Base-by-base conservation (phyloP, 331 rosid genomes). In the Rhamnella rubrinervis region DNA sequence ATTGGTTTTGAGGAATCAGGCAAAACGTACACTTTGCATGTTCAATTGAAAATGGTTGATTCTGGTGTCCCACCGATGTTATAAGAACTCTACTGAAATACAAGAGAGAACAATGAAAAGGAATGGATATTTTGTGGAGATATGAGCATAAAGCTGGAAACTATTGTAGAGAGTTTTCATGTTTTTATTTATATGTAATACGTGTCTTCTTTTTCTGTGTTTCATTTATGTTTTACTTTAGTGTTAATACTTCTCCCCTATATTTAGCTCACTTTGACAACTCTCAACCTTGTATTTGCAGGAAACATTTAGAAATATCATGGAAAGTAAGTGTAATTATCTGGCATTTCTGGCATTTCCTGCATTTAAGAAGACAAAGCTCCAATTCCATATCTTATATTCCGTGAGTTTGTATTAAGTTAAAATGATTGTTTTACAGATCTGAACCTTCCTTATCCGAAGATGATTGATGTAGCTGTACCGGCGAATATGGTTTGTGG, bases 401-500 rank as follows among this genome's bases (percentile, higher is more conserved):
- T n/a, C 3, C 50, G 70, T 44, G 12, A 49, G 46, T 28, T 56
- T 46, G 37, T 57, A 17, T 38, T 28, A 61, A 59, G 53, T 50
- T 18, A 28, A 26, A 20, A 14, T 5, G 9, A 39, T 49, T 71
- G 1, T 70, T 41, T 38, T 20, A 65, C 93, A 91, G 99, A 89
- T 87, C 92, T 95, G 65, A 95, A 89, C 38, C 84, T 95, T 25
- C 6, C 97, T 11, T 91, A 91, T 78, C 99, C 99, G 20, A 95
- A 91, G 76, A 84, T 89, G 97, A 95, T 95, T 16, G 96, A 95
- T 76, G 21, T 83, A 20, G 99, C 97, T 65, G 96, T 91, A 13
- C 99, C 99, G 6, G 90, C 92, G 6, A 95, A 95, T 71, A 53
- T 91, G 89, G 89, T 82, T 64, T 95, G 97, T 49, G 97, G 99